Percentiles rank a stretch among this genome's conserved stretches.
These are phyloP conservation scores for Sugiyamaella floridensis DNA, from an alignment of 805 yeast genomes.

Conservation along the genomic window DNA sequence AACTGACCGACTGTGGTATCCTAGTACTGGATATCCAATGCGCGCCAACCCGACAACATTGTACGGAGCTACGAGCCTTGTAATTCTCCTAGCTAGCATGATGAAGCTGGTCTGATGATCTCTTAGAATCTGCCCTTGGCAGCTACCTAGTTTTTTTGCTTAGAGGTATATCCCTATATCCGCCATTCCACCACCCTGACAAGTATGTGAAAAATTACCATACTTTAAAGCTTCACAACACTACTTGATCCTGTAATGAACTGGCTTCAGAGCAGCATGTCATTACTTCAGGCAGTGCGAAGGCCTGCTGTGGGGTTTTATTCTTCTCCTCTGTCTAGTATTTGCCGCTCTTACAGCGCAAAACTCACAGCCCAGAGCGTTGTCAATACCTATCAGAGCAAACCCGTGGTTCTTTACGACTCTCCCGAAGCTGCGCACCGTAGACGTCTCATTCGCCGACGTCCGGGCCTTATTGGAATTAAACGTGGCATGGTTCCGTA, in stretches of 20 bases:
- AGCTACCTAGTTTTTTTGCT: neutral
- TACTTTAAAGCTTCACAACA: no score
- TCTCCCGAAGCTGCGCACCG: slow-evolving; percentile 61
- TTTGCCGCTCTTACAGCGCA: slow-evolving; percentile 15
- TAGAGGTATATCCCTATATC: neutral
- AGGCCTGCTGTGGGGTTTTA: slow-evolving; percentile 1
- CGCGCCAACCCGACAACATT: neutral
- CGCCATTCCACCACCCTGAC: neutral
- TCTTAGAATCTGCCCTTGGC: neutral
- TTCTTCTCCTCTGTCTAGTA: slow-evolving; percentile 8
- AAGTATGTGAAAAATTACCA: neutral
- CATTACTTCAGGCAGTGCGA: neutral
- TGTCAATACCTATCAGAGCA: slow-evolving; percentile 29
- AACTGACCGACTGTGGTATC: neutral
- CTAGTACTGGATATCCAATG: neutral
- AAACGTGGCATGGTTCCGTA: slow-evolving; percentile 89
- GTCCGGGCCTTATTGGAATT: slow-evolving; percentile 80
- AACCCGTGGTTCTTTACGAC: slow-evolving; percentile 51
- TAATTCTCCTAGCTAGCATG: neutral
- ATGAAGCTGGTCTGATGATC: neutral
- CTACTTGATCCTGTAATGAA: neutral
- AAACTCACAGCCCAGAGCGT: slow-evolving; percentile 30
- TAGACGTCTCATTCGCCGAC: slow-evolving; percentile 62
- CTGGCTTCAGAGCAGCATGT: neutral
- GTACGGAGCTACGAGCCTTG: neutral